These are phyloP conservation scores for Plectosphaerella sp. DNA, from an alignment of 2,329 filamentous ascomycete species.

Conservation along the genomic window DNA sequence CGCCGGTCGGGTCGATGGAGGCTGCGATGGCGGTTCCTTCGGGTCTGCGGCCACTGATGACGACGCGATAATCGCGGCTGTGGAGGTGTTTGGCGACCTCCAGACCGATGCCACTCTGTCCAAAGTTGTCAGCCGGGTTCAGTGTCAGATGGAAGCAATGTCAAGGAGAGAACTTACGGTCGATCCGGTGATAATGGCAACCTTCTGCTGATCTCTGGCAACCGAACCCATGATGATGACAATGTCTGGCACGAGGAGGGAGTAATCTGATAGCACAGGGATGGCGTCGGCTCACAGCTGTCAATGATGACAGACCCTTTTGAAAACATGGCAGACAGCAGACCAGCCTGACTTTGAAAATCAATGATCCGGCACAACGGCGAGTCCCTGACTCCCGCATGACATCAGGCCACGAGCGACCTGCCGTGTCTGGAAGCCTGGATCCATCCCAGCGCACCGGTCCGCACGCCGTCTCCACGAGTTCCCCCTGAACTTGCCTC, in stretches of 20 bases:
- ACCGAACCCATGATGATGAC: neutral
- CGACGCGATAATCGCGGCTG: constrained; percentile 23
- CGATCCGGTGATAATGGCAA: constrained; percentile 34
- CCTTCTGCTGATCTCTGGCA: constrained; percentile 9
- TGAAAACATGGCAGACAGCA: no score
- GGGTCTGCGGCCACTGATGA: constrained; percentile 21
- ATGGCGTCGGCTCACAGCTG: no score
- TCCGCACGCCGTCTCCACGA: no score
- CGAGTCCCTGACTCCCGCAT: no score
- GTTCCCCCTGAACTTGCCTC: no score
- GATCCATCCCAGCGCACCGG: no score
- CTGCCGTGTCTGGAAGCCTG: no score
- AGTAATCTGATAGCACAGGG: no score
- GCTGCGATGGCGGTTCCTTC: constrained; percentile 24
- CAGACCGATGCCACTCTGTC: constrained; percentile 41
- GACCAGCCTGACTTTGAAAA: no score
- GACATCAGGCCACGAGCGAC: no score
- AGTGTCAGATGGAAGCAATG: neutral
- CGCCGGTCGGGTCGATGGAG: constrained; percentile 26
- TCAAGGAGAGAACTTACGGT: constrained; percentile 23
- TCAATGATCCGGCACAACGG: no score
- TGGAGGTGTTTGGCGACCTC: constrained; percentile 28
- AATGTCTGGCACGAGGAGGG: neutral
- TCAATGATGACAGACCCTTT: no score
- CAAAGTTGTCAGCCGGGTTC: neutral